Evolutionary conservation across 371 early-diverging fungal genomes (phyloP).

Genomic region (Circinella minor): DNA sequence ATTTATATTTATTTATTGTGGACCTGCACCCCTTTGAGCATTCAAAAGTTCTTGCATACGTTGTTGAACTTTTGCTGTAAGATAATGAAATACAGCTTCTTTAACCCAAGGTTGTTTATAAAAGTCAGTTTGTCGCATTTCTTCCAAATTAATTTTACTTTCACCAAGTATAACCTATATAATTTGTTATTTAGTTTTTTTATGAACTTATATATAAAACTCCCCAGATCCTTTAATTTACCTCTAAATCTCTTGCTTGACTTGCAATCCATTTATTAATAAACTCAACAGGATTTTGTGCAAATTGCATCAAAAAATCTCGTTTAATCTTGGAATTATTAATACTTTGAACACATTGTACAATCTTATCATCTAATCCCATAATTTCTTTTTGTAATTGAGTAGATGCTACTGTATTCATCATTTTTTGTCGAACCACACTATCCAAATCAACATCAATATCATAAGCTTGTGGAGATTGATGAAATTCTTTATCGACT

Average conservation of each 20-base stretch:
- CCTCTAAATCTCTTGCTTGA: slow-evolving; percentile 90
- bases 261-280: slow-evolving; percentile 92
- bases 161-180: slow-evolving; percentile 77
- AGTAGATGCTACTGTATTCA: slow-evolving; percentile 42
- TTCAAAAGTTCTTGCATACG: slow-evolving; percentile 55
- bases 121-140: slow-evolving; percentile 78
- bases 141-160: slow-evolving; percentile 82
- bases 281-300: slow-evolving; percentile 87
- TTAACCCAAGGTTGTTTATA: slow-evolving; percentile 87
- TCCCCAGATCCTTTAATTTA: no score
- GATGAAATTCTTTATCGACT: slow-evolving; percentile 70
- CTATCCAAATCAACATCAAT: slow-evolving; percentile 92
- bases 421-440: slow-evolving; percentile 58
- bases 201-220: no score
- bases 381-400: slow-evolving; percentile 60
- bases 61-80: slow-evolving; percentile 69
- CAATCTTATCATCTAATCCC: slow-evolving; percentile 68
- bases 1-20: slow-evolving; percentile 1
- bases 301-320: slow-evolving; percentile 90
- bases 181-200: no score
- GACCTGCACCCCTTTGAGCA: slow-evolving; percentile 31
- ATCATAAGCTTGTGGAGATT: slow-evolving; percentile 80
- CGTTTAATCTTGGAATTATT: slow-evolving; percentile 89
- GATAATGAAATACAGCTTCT: slow-evolving; percentile 91
- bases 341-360: slow-evolving; percentile 79